These are phyloP conservation scores for Backusella liffmaniae DNA, from an alignment of 192 early-diverging fungal genomes.

Conservation along the genomic window DNA sequence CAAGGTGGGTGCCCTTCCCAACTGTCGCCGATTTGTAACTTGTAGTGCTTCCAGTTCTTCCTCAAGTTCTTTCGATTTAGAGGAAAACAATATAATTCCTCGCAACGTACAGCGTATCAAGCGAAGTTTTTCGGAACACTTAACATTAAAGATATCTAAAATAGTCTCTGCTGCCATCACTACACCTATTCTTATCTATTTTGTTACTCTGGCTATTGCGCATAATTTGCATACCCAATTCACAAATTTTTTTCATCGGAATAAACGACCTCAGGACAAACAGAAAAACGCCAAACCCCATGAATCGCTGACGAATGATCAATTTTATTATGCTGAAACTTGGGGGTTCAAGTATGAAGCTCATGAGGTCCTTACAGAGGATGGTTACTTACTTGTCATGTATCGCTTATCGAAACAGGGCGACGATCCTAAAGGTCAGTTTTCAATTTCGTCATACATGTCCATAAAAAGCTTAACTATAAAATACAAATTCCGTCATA, in stretches of 20 bases:
- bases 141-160: background rate
- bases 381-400: slow-evolving; percentile 25
- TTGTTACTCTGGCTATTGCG: background rate
- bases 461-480: background rate
- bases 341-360: slow-evolving; percentile 27
- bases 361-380: slow-evolving; percentile 19
- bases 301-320: slow-evolving; percentile 25
- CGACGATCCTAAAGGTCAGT: background rate
- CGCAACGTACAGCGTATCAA: background rate
- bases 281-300: background rate
- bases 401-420: slow-evolving; percentile 14
- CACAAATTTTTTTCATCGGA: background rate
- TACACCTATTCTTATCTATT: background rate
- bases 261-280: background rate
- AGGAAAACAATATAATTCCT: background rate
- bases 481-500: background rate
- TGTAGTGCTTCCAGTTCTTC: background rate
- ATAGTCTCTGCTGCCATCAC: background rate
- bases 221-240: background rate
- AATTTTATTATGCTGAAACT: slow-evolving; percentile 17
- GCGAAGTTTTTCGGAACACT: background rate
- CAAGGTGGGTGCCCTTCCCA: background rate
- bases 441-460: background rate
- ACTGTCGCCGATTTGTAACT: background rate
- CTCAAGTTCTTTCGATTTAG: background rate